Evolutionary conservation across 2,329 filamentous ascomycete species (phyloP).

Genomic region (Verticillium klebahnii): DNA sequence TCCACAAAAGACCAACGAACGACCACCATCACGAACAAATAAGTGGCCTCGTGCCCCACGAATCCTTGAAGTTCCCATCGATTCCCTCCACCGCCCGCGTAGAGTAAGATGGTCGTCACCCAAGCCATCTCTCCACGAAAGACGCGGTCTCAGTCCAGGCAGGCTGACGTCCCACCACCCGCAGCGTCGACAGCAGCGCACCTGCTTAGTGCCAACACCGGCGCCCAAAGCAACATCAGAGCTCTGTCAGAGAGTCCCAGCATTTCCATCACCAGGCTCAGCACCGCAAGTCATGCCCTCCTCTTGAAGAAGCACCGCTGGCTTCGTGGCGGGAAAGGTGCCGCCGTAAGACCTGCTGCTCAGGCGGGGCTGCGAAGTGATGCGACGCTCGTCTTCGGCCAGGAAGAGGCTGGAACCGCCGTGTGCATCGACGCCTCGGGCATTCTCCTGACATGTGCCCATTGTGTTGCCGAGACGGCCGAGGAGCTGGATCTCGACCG

Average conservation of each 20-base stretch:
- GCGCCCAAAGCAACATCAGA: neutral
- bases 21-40: too few species aligned
- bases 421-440: conserved; percentile 40
- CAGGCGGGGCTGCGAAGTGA: neutral
- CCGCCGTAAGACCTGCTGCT: neutral
- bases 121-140: too few species aligned
- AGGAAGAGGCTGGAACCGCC: conserved; percentile 45
- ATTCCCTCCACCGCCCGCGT: too few species aligned
- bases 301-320: conserved; percentile 6
- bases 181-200: too few species aligned
- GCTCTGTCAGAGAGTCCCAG: neutral
- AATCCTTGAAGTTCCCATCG: too few species aligned
- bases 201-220: too few species aligned
- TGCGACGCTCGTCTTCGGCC: conserved; percentile 42
- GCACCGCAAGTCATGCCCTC: neutral
- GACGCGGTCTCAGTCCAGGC: too few species aligned
- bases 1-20: too few species aligned
- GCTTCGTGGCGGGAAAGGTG: neutral
- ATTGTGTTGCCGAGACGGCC: conserved; percentile 40
- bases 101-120: too few species aligned
- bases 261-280: neutral
- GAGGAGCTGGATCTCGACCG: conserved; percentile 24
- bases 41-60: too few species aligned
- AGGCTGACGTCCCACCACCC: too few species aligned
- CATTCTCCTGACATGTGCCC: conserved; percentile 44